Evolutionary conservation across 257 asterid species (phyloP), one percentile per base, ranked within the genome.

Genomic region (Nicotiana tabacum): DNA sequence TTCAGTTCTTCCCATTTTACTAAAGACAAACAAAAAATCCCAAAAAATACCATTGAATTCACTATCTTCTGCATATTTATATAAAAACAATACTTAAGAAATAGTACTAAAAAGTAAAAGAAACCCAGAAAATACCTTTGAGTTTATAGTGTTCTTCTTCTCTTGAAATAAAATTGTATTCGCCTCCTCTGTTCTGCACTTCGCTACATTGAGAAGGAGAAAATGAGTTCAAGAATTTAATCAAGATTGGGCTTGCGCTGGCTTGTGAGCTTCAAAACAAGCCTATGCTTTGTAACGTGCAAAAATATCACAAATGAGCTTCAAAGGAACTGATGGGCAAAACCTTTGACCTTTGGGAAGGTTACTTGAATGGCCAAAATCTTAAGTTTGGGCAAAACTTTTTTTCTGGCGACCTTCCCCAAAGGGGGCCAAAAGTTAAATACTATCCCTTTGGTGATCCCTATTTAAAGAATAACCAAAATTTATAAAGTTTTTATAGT

Each of bases 1-100:
- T 84, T 91, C 96, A 10, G 92, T 87, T 15, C 83, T 82, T 53
- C 86, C 95, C 99, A 95, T 93, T 82, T 81, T 83, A 51, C 58
- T 61, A 60, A 2, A 60, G 32, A 21, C 10, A n/a, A 60, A 60
- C 1, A 60, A n/a, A 60, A n/a, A 1, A 60, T 5, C 13, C 30
- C 32, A 60, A 1, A 60, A 64, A 64, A 64, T 29, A 24, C 1
- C 18, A 11, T 4, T 64, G 0, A 12, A 4, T 64, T 29, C 17
- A 61, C 3, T 61, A 21, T 4, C 8, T 24, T 61, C 33, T 61
- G 16, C 67, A 61, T 27, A 9, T 62, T 62, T n/a, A 60, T 8
- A n/a, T 60, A 2, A 58, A 18, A 58, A 57, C 46, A 39, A 39
- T 6, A 39, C 15, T 51, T 51, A 60, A 6, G 9, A n/a, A 21